These are phyloP conservation scores for Mycena galericulata DNA, from an alignment of 768 basidiomycete species.

Conservation along the genomic window DNA sequence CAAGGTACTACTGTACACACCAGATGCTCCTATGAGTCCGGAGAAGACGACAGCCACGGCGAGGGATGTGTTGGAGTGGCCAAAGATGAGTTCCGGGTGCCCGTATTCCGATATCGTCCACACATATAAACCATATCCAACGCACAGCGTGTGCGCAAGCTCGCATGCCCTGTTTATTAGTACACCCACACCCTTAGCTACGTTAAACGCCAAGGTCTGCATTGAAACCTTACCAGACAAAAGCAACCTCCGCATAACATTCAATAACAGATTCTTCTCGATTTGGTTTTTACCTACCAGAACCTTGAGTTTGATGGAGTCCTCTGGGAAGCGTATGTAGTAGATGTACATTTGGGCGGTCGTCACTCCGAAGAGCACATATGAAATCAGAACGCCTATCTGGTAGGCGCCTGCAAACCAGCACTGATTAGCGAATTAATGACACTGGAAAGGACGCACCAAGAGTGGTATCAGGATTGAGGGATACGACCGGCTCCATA, in stretches of 20 bases:
- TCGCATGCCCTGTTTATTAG: slow-evolving; percentile 12
- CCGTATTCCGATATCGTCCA: slow-evolving; percentile 6
- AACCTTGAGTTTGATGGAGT: background rate
- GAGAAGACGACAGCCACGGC: background rate
- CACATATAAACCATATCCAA: slow-evolving; percentile 1
- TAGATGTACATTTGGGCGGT: background rate
- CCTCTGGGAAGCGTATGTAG: slow-evolving; percentile 1
- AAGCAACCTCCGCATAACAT: background rate
- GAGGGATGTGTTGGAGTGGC: background rate
- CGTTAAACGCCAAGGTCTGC: background rate
- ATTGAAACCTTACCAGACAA: background rate
- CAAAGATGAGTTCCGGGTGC: background rate
- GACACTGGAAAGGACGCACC: background rate
- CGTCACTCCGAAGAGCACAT: background rate
- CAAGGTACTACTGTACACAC: background rate
- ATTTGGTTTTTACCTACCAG: slow-evolving; percentile 4
- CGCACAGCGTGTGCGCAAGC: slow-evolving; percentile 3
- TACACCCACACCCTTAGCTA: too few species aligned
- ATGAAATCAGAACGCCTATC: background rate
- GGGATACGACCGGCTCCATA: background rate
- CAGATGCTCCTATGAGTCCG: background rate
- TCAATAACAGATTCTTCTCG: background rate
- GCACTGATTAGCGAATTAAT: background rate
- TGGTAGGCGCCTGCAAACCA: background rate
- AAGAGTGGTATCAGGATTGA: background rate